Conservation (phyloP, 352 stramenopile species). For the Globisporangium viniferum region DNA sequence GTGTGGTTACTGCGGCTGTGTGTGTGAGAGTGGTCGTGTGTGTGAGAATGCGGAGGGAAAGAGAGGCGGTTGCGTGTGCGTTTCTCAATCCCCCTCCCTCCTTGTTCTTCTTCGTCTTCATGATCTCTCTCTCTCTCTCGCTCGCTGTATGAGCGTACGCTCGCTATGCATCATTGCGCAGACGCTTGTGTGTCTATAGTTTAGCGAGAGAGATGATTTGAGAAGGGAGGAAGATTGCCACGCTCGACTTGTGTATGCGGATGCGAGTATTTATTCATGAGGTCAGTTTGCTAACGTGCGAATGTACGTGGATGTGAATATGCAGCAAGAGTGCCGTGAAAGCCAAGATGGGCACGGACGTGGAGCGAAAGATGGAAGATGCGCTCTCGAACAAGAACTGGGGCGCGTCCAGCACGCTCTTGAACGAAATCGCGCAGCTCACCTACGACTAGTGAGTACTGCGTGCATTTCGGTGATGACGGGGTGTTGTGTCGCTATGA, state of each 20-base stretch:
- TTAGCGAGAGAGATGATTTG: neutral
- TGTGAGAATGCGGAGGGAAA: neutral
- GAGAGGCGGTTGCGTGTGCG: neutral
- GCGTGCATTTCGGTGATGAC: neutral
- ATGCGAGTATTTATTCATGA: neutral
- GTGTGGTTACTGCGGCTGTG: constrained; percentile 1
- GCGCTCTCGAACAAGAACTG: constrained; percentile 99
- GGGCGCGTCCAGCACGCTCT: constrained; percentile 95
- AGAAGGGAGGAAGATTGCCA: neutral
- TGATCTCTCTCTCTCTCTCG: neutral
- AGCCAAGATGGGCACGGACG: constrained; percentile 83
- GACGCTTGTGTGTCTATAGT: neutral
- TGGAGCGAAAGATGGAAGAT: constrained; percentile 90
- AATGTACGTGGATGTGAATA: neutral
- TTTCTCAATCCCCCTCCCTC: neutral
- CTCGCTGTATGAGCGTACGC: neutral
- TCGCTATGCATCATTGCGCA: neutral
- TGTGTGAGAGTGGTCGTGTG: neutral
- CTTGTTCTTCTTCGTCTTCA: neutral
- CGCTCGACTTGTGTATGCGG: neutral
- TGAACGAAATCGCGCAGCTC: constrained; percentile 98
- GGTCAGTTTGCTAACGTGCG: neutral
- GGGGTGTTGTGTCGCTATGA: neutral
- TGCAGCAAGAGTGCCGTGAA: constrained; percentile 82
- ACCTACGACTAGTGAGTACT: constrained; percentile 92